Base-by-base conservation (phyloP, 345 rosid genomes). In the Noccaea bulbosa region DNA sequence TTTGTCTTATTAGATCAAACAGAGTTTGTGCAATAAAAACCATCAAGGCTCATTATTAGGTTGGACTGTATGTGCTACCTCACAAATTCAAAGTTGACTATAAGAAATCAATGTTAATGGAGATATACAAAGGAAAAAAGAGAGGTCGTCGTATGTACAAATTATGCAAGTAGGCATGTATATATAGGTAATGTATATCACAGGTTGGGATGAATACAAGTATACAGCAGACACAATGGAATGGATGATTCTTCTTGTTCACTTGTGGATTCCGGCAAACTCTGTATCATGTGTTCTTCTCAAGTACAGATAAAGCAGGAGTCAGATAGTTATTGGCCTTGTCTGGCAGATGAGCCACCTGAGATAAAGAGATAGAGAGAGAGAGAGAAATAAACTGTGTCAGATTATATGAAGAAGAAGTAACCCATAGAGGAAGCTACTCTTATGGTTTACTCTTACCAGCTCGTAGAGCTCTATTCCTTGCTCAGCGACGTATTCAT, bases 291-390 rank as follows among this genome's bases (percentile, higher is more conserved):
- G 93, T 93, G 81, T 93, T 93, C 74, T 89, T 93, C 81, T 93
- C 97, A 44, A 93, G 80, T 16, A 89, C 90, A 11, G 96, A 84
- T 24, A 91, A 70, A 12, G 97, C 98, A 8, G 97, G 97, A 14
- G 98, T 86, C 81, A 93, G 80, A 81, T 93, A 93, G 81, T 91
- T 93, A 71, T 93, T 93, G 20, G 98, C 98, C 82, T 93, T 93
- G 78, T 89, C 97, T 0, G 98, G 98, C 73, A 91, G 77, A 82
- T 93, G 99, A 27, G 99, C 97, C 61, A 93, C 96, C 97, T 91
- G 80, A 64, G 41, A 53, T 11, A 57, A 24, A 17, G 5, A 49
- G 57, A 65, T 11, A 73, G 57, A 65, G 14, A 73, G 11, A 66
- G 74, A 39, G 60, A 64, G 44, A 37, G 10, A 62, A 33, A 4